phyloP scores from a whole-genome alignment of 345 rosid species.

The Iberis pinnata region DNA sequence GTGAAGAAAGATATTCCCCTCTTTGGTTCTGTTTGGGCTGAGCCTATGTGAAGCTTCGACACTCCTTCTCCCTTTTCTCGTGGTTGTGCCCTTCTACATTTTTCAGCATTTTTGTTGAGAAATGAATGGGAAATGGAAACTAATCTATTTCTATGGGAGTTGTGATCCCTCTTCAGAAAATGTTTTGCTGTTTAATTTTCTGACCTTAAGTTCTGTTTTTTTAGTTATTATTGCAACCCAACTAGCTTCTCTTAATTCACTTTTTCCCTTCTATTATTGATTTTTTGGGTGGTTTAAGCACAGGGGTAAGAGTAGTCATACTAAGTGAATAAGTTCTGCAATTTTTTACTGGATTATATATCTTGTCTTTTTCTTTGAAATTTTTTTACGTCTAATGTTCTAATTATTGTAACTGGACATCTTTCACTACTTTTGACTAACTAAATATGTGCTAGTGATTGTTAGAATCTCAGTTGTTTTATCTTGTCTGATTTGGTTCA shows the following conservation, averaged over 20 bases:
- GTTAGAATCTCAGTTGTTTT: conserved; percentile 16
- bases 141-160: too few species aligned
- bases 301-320: conserved; percentile 2
- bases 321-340: background rate
- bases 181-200: background rate
- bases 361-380: background rate
- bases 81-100: too few species aligned
- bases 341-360: background rate
- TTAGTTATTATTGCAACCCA: background rate
- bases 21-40: too few species aligned
- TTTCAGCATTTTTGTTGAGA: too few species aligned
- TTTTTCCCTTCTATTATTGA: conserved; percentile 1
- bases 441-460: conserved; percentile 2
- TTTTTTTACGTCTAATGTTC: conserved; percentile 1
- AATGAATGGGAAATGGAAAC: too few species aligned
- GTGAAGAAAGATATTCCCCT: too few species aligned
- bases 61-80: too few species aligned
- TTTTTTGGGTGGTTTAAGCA: too few species aligned
- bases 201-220: background rate
- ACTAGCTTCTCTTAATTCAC: conserved; percentile 1
- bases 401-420: conserved; percentile 12
- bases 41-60: too few species aligned
- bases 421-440: background rate
- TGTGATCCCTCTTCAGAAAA: too few species aligned
- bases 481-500: conserved; percentile 17